Evolutionary conservation across 2,329 filamentous ascomycete genomes (phyloP), one percentile per base, ranked within the genome.

Genomic region (Verticillium alfalfae): DNA sequence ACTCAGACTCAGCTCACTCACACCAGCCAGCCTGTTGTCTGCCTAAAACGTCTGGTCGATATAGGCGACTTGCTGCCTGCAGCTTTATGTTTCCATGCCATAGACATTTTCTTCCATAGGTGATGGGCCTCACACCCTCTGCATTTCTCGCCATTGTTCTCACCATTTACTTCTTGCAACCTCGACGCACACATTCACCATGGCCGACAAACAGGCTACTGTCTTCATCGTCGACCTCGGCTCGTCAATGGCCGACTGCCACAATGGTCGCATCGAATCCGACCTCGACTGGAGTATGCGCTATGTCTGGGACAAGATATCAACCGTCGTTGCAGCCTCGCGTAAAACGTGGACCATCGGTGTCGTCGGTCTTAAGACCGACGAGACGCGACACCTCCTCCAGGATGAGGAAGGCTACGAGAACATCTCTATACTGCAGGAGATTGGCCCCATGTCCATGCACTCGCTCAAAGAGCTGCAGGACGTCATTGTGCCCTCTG

Each of bases 181-280:
- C 61, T 59, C 60, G 60, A 12, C 61, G 18, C 18, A n/a, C 26
- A 5, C 26, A 22, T 18, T 49, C 67, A 81, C 63, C 61, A 98
- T 98, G 94, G 90, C 93, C 12, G 88, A 91, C 65, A 99, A 99
- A 74, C 92, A 98, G 79, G 92, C 93, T 9, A 95, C 90, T 0
- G 86, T 98, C 54, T 99, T 95, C 75, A 89, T 99, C 68, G 78
- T 99, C 64, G 95, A 99, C 76, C 81, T 97, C 31, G 93, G 93
- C 62, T 81, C 79, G 70, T 91, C 93, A n/a, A 97, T 96, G 91
- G 89, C 83, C 62, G 81, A 90, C 71, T 84, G 81, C 68, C 85
- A 87, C 68, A 82, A 86, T 76, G 92, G 89, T 34, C 87, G 95
- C 67, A 72, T 79, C 22, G 85, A 94, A 72, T 89, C 89, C 3